These are phyloP conservation scores for Lolium rigidum DNA, from an alignment of 176 grass and related monocot genomes.

Conservation along the genomic window DNA sequence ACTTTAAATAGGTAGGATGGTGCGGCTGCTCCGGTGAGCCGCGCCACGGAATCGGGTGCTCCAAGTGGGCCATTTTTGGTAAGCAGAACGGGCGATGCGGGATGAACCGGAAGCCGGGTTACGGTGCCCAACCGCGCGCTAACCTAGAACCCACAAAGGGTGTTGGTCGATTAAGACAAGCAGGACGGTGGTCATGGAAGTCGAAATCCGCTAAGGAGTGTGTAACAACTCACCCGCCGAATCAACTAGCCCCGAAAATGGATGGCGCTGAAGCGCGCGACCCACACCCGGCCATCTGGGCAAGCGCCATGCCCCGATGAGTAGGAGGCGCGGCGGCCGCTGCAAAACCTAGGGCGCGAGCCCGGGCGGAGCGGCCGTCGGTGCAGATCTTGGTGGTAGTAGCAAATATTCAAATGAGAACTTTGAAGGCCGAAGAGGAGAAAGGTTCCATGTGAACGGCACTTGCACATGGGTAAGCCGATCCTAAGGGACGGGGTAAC, in stretches of 20 bases:
- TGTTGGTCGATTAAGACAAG: background rate
- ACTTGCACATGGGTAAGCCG: slow-evolving; percentile 73
- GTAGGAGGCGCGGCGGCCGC: slow-evolving; percentile 43
- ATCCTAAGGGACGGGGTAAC: slow-evolving; percentile 71
- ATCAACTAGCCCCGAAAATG: slow-evolving; percentile 73
- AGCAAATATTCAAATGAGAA: slow-evolving; percentile 87
- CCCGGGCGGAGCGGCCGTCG: slow-evolving; percentile 63
- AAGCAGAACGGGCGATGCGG: slow-evolving; percentile 61
- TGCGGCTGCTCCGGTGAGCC: background rate
- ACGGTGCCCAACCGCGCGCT: slow-evolving; percentile 45
- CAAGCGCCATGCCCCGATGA: too few relatives aligned
- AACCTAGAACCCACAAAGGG: slow-evolving; percentile 43
- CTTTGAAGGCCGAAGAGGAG: slow-evolving; percentile 82
- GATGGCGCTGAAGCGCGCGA: slow-evolving; percentile 28
- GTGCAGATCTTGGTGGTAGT: slow-evolving; percentile 83
- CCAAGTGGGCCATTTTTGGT: slow-evolving; percentile 65
- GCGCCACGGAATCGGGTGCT: slow-evolving; percentile 28
- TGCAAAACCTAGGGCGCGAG: slow-evolving; percentile 63
- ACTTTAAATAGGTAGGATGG: slow-evolving; percentile 57
- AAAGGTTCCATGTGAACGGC: slow-evolving; percentile 87
- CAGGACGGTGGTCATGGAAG: slow-evolving; percentile 28
- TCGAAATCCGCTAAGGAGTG: slow-evolving; percentile 80
- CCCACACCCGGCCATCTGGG: slow-evolving; percentile 44
- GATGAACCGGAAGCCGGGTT: slow-evolving; percentile 48
- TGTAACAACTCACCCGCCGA: slow-evolving; percentile 85